phyloP scores from a whole-genome alignment of 805 yeast genomes.

The Zygoascus ofunaensis region DNA sequence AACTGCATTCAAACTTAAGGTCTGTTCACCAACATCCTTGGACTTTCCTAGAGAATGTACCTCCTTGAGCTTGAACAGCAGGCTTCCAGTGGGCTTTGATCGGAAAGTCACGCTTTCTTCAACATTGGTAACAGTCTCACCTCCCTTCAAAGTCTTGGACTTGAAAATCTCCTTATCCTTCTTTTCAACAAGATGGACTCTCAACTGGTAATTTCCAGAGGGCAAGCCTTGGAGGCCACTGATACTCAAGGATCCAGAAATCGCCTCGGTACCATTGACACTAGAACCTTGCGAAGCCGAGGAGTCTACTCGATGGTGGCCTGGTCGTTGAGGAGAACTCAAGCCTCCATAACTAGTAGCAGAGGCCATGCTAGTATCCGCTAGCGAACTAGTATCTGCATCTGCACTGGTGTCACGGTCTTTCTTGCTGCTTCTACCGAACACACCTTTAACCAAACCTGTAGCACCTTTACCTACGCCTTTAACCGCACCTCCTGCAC shows the following conservation, averaged over 20 bases:
- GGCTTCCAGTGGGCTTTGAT: slow-evolving; percentile 50
- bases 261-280: slow-evolving; percentile 10
- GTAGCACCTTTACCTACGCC: slow-evolving; percentile 33
- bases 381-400: slow-evolving; percentile 27
- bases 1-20: slow-evolving; percentile 28
- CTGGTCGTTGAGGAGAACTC: slow-evolving; percentile 4
- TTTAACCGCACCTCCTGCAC: slow-evolving; percentile 30
- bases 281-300: slow-evolving; percentile 11
- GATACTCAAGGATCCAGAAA: slow-evolving; percentile 17
- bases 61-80: slow-evolving; percentile 53
- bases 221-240: slow-evolving; percentile 20
- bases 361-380: slow-evolving; percentile 23
- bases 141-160: slow-evolving; percentile 50
- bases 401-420: slow-evolving; percentile 20
- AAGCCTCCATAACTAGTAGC: not conserved
- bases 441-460: slow-evolving; percentile 28
- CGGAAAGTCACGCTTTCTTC: slow-evolving; percentile 59
- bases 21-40: slow-evolving; percentile 51
- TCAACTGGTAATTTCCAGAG: slow-evolving; percentile 36
- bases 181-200: slow-evolving; percentile 29
- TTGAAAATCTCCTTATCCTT: slow-evolving; percentile 52
- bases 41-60: slow-evolving; percentile 70
- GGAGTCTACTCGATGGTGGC: slow-evolving; percentile 16
- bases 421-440: slow-evolving; percentile 27
- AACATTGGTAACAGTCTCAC: slow-evolving; percentile 32